phyloP scores from a whole-genome alignment of 1,139 yeast genomes.

The Candida sp. region DNA sequence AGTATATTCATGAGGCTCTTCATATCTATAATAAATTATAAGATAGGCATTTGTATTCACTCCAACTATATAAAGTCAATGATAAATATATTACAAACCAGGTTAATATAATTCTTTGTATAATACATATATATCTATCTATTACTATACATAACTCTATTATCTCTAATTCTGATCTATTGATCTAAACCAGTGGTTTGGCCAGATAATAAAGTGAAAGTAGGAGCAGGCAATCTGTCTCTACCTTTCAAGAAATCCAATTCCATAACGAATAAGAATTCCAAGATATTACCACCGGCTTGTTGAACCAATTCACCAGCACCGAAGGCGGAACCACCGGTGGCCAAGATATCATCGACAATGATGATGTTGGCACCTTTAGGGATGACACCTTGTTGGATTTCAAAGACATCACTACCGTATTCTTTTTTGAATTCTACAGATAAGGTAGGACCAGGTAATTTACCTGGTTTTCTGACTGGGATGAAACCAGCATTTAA shows the following conservation, averaged over 20 bases:
- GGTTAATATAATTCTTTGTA: too few species aligned
- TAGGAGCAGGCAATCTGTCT: constrained; percentile 80
- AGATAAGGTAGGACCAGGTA: constrained; percentile 77
- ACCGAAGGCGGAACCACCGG: constrained; percentile 95
- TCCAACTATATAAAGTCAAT: too few species aligned
- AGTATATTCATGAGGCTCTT: too few species aligned
- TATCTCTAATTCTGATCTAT: not conserved
- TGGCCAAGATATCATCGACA: constrained; percentile 96
- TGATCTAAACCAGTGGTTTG: constrained; percentile 51
- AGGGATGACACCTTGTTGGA: constrained; percentile 81
- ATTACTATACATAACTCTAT: too few species aligned
- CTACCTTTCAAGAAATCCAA: constrained; percentile 94
- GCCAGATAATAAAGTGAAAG: constrained; percentile 82
- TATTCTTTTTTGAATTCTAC: constrained; percentile 89
- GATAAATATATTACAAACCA: too few species aligned
- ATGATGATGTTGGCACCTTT: constrained; percentile 77
- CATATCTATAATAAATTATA: too few species aligned
- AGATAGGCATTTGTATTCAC: too few species aligned
- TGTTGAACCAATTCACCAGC: constrained; percentile 82
- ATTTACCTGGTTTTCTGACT: constrained; percentile 90
- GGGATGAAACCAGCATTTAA: constrained; percentile 91
- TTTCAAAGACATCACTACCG: constrained; percentile 85
- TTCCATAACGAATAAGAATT: constrained; percentile 88
- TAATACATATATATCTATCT: too few species aligned
- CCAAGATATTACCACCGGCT: constrained; percentile 66